phyloP scores from a whole-genome alignment of 2,329 filamentous ascomycete genomes.

The Nakataea oryzae region DNA sequence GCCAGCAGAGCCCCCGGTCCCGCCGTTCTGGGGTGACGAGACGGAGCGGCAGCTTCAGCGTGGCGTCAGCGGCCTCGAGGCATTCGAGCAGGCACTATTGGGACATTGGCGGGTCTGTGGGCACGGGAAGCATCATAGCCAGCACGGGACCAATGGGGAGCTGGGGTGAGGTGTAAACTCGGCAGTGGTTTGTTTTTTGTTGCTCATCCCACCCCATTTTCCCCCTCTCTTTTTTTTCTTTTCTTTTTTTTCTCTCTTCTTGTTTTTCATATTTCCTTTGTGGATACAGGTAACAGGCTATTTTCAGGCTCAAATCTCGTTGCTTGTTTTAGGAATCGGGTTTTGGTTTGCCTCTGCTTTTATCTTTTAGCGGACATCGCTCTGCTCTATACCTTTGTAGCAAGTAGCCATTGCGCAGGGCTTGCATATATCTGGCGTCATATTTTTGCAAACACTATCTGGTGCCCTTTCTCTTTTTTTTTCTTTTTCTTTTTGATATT shows the following conservation, averaged over 20 bases:
- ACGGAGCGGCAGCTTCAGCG: slow-evolving; percentile 39
- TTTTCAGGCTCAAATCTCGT: slow-evolving; percentile 1
- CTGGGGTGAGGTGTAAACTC: slow-evolving; percentile 61
- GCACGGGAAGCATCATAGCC: slow-evolving; percentile 62
- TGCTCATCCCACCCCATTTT: background rate
- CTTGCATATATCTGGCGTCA: background rate
- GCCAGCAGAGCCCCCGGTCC: slow-evolving; percentile 49
- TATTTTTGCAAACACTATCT: background rate
- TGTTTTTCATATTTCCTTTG: background rate
- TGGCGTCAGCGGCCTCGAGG: slow-evolving; percentile 50
- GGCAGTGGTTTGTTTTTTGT: background rate
- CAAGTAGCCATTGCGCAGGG: background rate
- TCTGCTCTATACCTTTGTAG: background rate
- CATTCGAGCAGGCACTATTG: slow-evolving; percentile 83
- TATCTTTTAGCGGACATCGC: background rate
- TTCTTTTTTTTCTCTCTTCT: background rate
- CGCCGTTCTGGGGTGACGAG: slow-evolving; percentile 40
- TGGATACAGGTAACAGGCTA: slow-evolving; percentile 2
- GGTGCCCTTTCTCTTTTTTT: background rate
- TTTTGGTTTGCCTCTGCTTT: background rate
- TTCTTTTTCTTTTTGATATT: too few relatives aligned
- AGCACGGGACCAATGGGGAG: slow-evolving; percentile 59
- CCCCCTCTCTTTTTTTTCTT: background rate
- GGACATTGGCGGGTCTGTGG: slow-evolving; percentile 76
- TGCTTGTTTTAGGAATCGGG: background rate